Conservation (phyloP, 1,139 yeast genomes). For the Sugiyamaella japonica region DNA sequence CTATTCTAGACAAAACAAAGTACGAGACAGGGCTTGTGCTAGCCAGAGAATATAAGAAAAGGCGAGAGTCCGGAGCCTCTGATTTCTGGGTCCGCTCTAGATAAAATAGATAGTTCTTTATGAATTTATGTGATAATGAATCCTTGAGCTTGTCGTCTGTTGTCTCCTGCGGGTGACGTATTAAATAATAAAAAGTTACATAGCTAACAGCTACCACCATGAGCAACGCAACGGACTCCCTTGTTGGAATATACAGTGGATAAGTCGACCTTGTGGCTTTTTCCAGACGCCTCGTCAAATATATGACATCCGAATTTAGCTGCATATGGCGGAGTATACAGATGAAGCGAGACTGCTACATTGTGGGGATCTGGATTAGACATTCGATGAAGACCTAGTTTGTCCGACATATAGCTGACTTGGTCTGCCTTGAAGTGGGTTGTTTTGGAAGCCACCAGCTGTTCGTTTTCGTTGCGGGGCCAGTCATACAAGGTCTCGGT, state of each 20-base stretch:
- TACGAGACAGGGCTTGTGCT: constrained; percentile 34
- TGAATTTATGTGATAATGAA: constrained; percentile 16
- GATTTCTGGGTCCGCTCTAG: constrained; percentile 35
- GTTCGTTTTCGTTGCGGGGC: constrained; percentile 42
- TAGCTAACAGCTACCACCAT: constrained; percentile 7
- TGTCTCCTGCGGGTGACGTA: background rate
- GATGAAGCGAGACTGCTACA: constrained; percentile 66
- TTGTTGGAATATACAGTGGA: constrained; percentile 63
- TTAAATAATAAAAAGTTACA: constrained; percentile 2
- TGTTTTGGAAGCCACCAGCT: constrained; percentile 32
- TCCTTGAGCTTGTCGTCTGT: no score
- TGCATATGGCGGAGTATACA: constrained; percentile 80
- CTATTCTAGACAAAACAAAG: constrained; percentile 30
- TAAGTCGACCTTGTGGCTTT: constrained; percentile 59
- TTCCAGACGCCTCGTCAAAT: constrained; percentile 56
- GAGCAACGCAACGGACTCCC: constrained; percentile 42
- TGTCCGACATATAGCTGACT: constrained; percentile 69
- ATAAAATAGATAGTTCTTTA: constrained; percentile 1
- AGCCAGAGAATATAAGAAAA: constrained; percentile 32
- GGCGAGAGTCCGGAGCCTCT: constrained; percentile 28
- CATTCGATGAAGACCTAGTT: constrained; percentile 66
- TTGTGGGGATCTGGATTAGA: constrained; percentile 50
- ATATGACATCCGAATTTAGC: constrained; percentile 62
- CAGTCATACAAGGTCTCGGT: constrained; percentile 59
- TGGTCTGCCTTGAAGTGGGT: constrained; percentile 47